phyloP scores from a whole-genome alignment of 31 red algal genomes.

The Odonthalia washingtoniensis region DNA sequence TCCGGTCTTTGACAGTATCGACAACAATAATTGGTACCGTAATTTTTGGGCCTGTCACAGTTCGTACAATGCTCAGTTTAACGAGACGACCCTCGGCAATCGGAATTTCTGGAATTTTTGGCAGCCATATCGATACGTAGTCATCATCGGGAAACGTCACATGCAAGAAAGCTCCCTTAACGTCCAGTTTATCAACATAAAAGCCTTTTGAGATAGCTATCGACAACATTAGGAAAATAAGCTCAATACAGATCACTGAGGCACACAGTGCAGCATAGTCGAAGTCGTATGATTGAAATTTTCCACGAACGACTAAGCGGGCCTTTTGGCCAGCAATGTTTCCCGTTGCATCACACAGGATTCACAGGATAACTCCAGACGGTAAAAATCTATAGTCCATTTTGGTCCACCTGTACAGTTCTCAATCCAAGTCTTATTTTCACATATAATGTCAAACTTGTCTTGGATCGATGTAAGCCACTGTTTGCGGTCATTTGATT shows the following conservation, averaged over 20 bases:
- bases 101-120: not conserved
- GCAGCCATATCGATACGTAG: not conserved
- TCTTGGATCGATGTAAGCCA: conserved; percentile 39
- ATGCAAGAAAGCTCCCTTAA: conserved; percentile 50
- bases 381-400: not conserved
- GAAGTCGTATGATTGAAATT: conserved; percentile 13
- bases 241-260: not conserved
- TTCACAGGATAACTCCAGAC: conserved; percentile 3
- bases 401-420: not conserved
- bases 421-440: conserved; percentile 7
- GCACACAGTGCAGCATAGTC: conserved; percentile 21
- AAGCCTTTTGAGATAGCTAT: conserved; percentile 4
- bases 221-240: conserved; percentile 5
- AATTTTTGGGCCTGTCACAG: conserved; percentile 34
- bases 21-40: not conserved
- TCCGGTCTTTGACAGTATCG: not conserved
- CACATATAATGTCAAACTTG: conserved; percentile 30
- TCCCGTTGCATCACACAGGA: conserved; percentile 32
- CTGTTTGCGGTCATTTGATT: conserved; percentile 16
- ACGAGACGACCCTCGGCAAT: not conserved
- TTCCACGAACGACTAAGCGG: conserved; percentile 38
- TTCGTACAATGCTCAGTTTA: conserved; percentile 31
- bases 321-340: conserved; percentile 33
- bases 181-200: conserved; percentile 26
- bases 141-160: not conserved